These are phyloP conservation scores for cucumber (Cucumis sativus) DNA, from an alignment of 306 rosid genomes.

Conservation along the genomic window DNA sequence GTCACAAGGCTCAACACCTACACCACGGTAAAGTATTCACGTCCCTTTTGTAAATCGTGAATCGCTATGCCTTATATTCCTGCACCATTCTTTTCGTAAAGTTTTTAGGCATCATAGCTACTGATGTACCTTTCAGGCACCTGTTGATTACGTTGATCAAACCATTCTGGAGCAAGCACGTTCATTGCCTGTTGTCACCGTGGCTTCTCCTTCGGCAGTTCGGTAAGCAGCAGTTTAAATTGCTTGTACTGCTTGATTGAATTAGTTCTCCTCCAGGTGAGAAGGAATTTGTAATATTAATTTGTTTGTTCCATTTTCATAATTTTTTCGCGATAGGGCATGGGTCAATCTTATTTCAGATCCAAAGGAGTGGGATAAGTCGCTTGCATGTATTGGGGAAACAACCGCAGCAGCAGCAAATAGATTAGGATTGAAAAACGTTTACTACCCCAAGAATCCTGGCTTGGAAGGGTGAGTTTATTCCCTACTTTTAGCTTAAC, in stretches of 20 bases:
- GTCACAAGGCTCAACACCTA: constrained; percentile 87
- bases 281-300: not conserved
- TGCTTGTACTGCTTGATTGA: not conserved
- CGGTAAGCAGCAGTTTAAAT: constrained; percentile 26
- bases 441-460: constrained; percentile 62
- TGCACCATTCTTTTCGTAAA: not conserved
- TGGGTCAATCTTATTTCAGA: constrained; percentile 65
- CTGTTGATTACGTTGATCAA: constrained; percentile 58
- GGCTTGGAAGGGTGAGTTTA: constrained; percentile 93
- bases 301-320: constrained; percentile 2
- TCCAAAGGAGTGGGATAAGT: constrained; percentile 44
- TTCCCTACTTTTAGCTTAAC: not conserved
- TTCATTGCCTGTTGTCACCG: constrained; percentile 72
- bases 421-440: constrained; percentile 66
- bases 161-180: constrained; percentile 55
- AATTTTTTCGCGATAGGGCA: constrained; percentile 43
- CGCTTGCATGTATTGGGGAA: constrained; percentile 93
- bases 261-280: not conserved
- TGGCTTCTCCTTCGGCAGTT: constrained; percentile 90
- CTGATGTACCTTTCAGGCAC: constrained; percentile 38
- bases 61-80: not conserved
- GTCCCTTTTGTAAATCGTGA: not conserved
- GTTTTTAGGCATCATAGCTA: not conserved
- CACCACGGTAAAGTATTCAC: constrained; percentile 53
- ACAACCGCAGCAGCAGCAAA: constrained; percentile 77